Conservation (phyloP, 164 flowering plant genomes). For the Aristolochia californica region DNA sequence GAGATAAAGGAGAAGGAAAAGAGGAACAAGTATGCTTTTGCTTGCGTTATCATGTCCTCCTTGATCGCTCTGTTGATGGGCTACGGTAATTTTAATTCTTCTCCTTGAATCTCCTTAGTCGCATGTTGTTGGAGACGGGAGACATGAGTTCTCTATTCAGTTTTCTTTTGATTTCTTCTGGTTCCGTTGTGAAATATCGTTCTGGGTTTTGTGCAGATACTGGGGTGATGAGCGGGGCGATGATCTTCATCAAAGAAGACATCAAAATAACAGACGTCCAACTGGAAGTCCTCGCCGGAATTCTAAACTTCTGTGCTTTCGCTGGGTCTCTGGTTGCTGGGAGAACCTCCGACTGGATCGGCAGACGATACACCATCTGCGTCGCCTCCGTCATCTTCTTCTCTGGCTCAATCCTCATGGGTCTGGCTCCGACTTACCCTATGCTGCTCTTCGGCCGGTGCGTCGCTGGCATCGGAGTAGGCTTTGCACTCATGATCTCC, state of each 20-base stretch:
- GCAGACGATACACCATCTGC: constrained; percentile 11
- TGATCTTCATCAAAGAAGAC: constrained; percentile 8
- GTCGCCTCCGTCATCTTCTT: constrained; percentile 10
- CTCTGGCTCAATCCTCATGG: constrained; percentile 12
- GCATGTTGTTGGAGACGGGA: no score
- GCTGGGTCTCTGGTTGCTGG: constrained; percentile 8
- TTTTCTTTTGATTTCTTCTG: no score
- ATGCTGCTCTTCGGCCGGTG: constrained; percentile 12
- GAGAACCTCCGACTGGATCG: constrained; percentile 14
- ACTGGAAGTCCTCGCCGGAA: constrained; percentile 8
- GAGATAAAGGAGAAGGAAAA: not conserved
- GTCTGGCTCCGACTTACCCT: constrained; percentile 9
- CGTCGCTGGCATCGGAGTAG: constrained; percentile 16
- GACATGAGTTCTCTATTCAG: not conserved
- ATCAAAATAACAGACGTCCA: constrained; percentile 6
- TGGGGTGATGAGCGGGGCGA: constrained; percentile 19
- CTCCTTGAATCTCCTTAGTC: no score
- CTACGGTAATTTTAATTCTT: not conserved
- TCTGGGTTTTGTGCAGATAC: constrained; percentile 6
- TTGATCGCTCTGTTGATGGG: constrained; percentile 3
- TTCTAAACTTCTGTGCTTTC: constrained; percentile 8
- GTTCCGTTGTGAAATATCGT: no score
- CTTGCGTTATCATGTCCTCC: constrained; percentile 2
- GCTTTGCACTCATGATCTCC: constrained; percentile 13
- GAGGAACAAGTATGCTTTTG: constrained; percentile 1